Evolutionary conservation across 805 yeast genomes (phyloP).

Genomic region (Kuraishia cidri): DNA sequence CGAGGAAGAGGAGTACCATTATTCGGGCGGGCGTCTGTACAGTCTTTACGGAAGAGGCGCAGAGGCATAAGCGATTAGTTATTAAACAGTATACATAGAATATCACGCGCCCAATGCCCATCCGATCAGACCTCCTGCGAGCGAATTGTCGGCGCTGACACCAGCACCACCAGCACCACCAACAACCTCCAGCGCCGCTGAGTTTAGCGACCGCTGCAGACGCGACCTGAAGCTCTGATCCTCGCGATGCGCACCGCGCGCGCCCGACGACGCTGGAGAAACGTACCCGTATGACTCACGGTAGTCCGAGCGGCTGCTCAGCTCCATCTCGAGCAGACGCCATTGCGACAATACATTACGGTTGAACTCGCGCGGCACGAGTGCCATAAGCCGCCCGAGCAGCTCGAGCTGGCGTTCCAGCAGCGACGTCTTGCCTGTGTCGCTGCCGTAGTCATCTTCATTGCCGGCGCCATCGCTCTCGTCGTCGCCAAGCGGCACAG

Average conservation of each 20-base stretch:
- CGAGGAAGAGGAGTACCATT: too few relatives aligned
- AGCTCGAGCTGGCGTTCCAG: constrained; percentile 44
- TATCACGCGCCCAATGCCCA: too few relatives aligned
- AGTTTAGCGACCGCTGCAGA: neutral
- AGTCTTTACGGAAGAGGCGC: too few relatives aligned
- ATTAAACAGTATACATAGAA: too few relatives aligned
- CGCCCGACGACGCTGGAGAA: neutral
- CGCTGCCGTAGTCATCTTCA: constrained; percentile 10
- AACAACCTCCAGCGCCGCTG: too few relatives aligned
- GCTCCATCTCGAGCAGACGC: constrained; percentile 37
- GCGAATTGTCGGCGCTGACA: too few relatives aligned
- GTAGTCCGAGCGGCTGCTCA: constrained; percentile 21
- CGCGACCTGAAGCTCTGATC: neutral
- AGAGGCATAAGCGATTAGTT: too few relatives aligned
- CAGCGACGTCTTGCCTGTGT: constrained; percentile 19
- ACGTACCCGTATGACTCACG: constrained; percentile 5
- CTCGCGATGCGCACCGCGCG: neutral
- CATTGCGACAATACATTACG: constrained; percentile 54
- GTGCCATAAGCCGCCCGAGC: constrained; percentile 38
- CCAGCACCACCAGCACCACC: too few relatives aligned
- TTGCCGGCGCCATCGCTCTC: constrained; percentile 6
- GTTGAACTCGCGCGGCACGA: constrained; percentile 47
- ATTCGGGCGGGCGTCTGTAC: too few relatives aligned
- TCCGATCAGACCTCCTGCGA: too few relatives aligned
- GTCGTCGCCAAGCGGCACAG: constrained; percentile 21